Conservation (phyloP, 257 asterid genomes). For the Paulownia fortunei region DNA sequence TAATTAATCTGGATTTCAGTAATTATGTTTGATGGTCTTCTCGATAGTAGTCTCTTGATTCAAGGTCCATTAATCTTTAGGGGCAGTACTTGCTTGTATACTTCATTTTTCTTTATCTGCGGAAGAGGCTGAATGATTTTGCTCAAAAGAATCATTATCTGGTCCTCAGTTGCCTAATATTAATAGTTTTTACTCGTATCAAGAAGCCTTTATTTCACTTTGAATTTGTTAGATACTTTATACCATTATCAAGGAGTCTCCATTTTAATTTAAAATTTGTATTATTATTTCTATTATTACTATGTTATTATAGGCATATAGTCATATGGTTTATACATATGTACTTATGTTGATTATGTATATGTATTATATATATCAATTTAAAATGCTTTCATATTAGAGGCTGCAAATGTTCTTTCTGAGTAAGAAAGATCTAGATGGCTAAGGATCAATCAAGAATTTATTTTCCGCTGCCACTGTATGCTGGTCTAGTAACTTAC, state of each 20-base stretch:
- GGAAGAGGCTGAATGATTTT: neutral
- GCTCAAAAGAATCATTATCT: neutral
- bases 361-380: too few relatives aligned
- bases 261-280: too few relatives aligned
- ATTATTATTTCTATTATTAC: too few relatives aligned
- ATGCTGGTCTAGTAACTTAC: neutral
- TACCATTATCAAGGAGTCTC: too few relatives aligned
- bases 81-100: neutral
- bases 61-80: neutral
- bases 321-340: too few relatives aligned
- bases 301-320: too few relatives aligned
- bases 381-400: neutral
- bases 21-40: neutral
- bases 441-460: neutral
- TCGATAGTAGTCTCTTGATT: constrained; percentile 1
- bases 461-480: too few relatives aligned
- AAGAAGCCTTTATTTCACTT: too few relatives aligned
- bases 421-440: neutral
- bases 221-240: too few relatives aligned
- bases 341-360: too few relatives aligned
- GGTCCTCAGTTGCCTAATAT: neutral
- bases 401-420: neutral
- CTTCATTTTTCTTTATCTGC: neutral
- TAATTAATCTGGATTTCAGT: neutral
- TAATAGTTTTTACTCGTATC: too few relatives aligned